phyloP scores from a whole-genome alignment of 2,329 filamentous ascomycete species.

The Hypomyces rosellus region DNA sequence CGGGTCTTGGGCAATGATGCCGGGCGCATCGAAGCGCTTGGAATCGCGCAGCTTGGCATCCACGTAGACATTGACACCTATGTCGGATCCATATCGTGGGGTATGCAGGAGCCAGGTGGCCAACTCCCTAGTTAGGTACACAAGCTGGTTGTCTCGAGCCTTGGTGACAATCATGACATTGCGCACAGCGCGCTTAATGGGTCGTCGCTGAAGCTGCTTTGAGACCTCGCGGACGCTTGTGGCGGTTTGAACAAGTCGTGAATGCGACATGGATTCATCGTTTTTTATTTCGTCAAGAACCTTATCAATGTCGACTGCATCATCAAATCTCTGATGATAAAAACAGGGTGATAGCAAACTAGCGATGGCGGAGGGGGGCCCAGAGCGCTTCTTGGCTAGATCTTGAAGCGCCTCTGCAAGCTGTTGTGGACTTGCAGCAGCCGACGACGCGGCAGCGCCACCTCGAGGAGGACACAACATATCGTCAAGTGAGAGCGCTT shows the following conservation, averaged over 20 bases:
- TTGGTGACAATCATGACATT: conserved; percentile 99
- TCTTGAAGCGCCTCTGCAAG: conserved; percentile 57
- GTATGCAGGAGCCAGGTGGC: conserved; percentile 82
- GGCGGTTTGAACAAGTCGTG: conserved; percentile 87
- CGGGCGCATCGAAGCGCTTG: conserved; percentile 75
- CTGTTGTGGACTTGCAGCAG: conserved; percentile 40
- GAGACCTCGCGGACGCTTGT: conserved; percentile 93
- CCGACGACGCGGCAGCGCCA: conserved; percentile 13
- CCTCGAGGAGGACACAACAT: conserved; percentile 30
- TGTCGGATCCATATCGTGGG: conserved; percentile 77
- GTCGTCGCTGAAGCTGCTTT: conserved; percentile 85
- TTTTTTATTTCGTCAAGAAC: conserved; percentile 90
- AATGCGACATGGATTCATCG: conserved; percentile 88
- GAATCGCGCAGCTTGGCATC: conserved; percentile 87
- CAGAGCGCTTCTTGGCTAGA: conserved; percentile 38
- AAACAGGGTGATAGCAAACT: conserved; percentile 86
- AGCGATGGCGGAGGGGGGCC: conserved; percentile 43
- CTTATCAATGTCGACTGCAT: conserved; percentile 89
- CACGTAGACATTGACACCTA: conserved; percentile 98
- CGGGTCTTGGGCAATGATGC: conserved; percentile 65
- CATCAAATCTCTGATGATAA: conserved; percentile 95
- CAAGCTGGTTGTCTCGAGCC: conserved; percentile 88
- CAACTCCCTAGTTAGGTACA: conserved; percentile 81
- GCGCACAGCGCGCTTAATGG: conserved; percentile 83
- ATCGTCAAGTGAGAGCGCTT: conserved; percentile 55